phyloP scores from a whole-genome alignment of 2,329 filamentous ascomycete genomes.

The Neospermospora avenae region DNA sequence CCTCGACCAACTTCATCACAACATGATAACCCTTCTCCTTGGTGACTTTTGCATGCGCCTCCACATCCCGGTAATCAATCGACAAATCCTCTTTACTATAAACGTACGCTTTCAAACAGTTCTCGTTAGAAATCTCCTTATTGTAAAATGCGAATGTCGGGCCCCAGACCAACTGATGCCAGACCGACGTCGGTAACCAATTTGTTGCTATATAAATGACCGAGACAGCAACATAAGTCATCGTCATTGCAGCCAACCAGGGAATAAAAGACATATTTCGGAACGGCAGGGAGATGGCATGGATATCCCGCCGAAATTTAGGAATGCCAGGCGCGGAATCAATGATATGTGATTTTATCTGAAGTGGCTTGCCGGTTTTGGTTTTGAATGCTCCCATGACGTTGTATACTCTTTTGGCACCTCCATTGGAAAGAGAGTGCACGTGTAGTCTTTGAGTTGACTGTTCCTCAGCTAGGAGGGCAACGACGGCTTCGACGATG shows the following conservation, averaged over 20 bases:
- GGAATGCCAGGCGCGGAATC: slow-evolving; percentile 31
- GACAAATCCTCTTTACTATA: slow-evolving; percentile 31
- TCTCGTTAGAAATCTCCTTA: slow-evolving; percentile 14
- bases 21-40: slow-evolving; percentile 24
- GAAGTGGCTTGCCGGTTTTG: slow-evolving; percentile 18
- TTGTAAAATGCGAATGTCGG: slow-evolving; percentile 23
- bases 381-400: slow-evolving; percentile 18
- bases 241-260: slow-evolving; percentile 17
- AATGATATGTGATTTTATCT: slow-evolving; percentile 17
- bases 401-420: slow-evolving; percentile 38
- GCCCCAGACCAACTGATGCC: slow-evolving; percentile 28
- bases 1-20: slow-evolving; percentile 23
- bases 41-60: slow-evolving; percentile 21
- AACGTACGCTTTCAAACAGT: slow-evolving; percentile 24
- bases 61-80: slow-evolving; percentile 27
- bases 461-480: slow-evolving; percentile 16
- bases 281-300: slow-evolving; percentile 20
- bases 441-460: slow-evolving; percentile 42
- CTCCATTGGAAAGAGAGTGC: slow-evolving; percentile 58
- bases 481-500: slow-evolving; percentile 34
- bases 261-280: slow-evolving; percentile 16
- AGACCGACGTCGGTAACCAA: slow-evolving; percentile 27
- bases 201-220: slow-evolving; percentile 25
- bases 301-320: slow-evolving; percentile 27
- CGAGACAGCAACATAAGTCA: slow-evolving; percentile 8